Evolutionary conservation across 441 rosid species (phyloP).

Genomic region (Omphalea diandra): DNA sequence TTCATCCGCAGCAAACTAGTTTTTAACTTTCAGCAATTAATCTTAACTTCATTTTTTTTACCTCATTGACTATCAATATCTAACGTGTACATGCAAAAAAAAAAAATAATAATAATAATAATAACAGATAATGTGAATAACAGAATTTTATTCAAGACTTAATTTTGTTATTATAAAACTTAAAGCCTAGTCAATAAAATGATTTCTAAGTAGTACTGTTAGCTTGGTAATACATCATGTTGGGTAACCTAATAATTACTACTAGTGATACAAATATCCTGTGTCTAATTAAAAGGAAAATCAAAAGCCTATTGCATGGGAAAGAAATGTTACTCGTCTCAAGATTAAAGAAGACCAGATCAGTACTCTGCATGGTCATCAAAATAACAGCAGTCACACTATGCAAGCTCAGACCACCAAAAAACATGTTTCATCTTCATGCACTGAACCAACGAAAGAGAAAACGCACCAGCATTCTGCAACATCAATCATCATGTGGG

Average conservation of each 20-base stretch:
- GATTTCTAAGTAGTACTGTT: not conserved
- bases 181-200: not conserved
- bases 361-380: not conserved
- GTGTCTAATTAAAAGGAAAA: not conserved
- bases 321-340: slow-evolving; percentile 5
- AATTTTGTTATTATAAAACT: not conserved
- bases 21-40: too few relatives aligned
- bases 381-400: slow-evolving; percentile 1
- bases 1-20: too few relatives aligned
- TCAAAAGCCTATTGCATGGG: not conserved
- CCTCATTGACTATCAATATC: too few relatives aligned
- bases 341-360: not conserved
- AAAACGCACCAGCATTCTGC: not conserved
- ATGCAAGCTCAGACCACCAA: not conserved
- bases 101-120: not conserved
- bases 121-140: not conserved
- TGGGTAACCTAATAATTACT: not conserved
- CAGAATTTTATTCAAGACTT: not conserved
- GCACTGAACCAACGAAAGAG: not conserved
- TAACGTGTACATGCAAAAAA: not conserved
- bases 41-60: not conserved
- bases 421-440: not conserved
- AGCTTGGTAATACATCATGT: not conserved
- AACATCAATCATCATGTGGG: slow-evolving; percentile 4
- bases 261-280: not conserved